These are phyloP conservation scores for Pistacia integerrima DNA, from an alignment of 345 rosid species.

Conservation along the genomic window DNA sequence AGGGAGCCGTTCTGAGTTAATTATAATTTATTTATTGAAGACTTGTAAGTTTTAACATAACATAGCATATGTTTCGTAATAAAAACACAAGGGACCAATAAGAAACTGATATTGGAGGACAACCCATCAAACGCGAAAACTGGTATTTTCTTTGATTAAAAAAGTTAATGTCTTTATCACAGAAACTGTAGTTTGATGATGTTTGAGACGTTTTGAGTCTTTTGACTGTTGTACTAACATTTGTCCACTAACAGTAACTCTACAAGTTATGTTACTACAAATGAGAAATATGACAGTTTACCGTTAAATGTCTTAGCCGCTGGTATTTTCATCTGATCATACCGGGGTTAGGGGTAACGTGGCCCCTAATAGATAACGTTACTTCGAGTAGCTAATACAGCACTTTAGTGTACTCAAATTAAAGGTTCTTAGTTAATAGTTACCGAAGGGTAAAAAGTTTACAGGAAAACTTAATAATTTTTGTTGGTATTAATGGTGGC, in stretches of 20 bases:
- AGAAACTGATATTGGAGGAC: background rate
- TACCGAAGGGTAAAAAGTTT: too few species aligned
- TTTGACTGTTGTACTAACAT: background rate
- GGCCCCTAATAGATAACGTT: too few species aligned
- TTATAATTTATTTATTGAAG: background rate
- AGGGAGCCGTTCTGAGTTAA: background rate
- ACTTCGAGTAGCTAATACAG: too few species aligned
- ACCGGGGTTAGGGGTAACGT: too few species aligned
- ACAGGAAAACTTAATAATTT: too few species aligned
- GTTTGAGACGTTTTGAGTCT: background rate
- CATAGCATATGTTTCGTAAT: background rate
- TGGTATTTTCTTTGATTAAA: background rate
- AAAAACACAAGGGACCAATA: background rate
- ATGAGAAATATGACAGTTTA: background rate
- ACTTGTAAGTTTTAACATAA: too few species aligned
- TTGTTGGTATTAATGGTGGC: too few species aligned
- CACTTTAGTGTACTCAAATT: too few species aligned
- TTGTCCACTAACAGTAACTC: background rate
- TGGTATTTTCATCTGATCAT: too few species aligned
- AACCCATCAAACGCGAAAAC: slow-evolving; percentile 10
- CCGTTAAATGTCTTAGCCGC: background rate
- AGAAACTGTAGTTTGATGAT: background rate
- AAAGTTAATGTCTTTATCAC: background rate
- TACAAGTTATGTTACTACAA: background rate
- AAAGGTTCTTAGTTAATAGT: too few species aligned